Evolutionary conservation across 257 asterid genomes (phyloP).

Genomic region (Solanum pinnatisectum): DNA sequence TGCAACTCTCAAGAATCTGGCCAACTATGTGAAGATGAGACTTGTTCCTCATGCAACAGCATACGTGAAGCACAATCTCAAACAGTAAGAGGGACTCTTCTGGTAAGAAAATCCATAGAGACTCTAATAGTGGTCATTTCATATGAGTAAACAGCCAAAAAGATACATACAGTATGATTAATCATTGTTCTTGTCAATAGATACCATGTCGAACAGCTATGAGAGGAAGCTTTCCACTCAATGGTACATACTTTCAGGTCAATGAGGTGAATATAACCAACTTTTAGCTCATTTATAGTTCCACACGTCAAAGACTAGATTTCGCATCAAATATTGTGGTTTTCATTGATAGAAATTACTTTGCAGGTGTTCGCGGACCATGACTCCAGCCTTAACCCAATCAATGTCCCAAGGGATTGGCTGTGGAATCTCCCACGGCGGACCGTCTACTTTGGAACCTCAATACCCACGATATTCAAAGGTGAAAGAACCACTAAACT

Average conservation of each 20-base stretch:
- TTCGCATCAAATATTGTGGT: background rate
- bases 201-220: slow-evolving; percentile 98
- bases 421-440: slow-evolving; percentile 85
- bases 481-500: slow-evolving; percentile 33
- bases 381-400: slow-evolving; percentile 71
- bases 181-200: slow-evolving; percentile 26
- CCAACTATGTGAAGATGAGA: slow-evolving; percentile 54
- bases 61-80: slow-evolving; percentile 75
- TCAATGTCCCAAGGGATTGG: slow-evolving; percentile 81
- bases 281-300: slow-evolving; percentile 4
- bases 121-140: background rate
- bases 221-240: slow-evolving; percentile 98
- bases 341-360: slow-evolving; percentile 2
- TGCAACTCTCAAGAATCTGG: slow-evolving; percentile 62
- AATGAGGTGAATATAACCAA: slow-evolving; percentile 58
- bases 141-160: background rate
- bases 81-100: slow-evolving; percentile 89
- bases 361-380: slow-evolving; percentile 95
- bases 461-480: slow-evolving; percentile 81
- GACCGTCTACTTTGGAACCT: slow-evolving; percentile 94
- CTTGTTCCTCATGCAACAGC: slow-evolving; percentile 89
- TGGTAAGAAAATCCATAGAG: slow-evolving; percentile 37
- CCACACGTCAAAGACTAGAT: background rate
- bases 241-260: slow-evolving; percentile 97
- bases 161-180: background rate